Conservation (phyloP, 345 rosid species). For the Stellera chamaejasme region DNA sequence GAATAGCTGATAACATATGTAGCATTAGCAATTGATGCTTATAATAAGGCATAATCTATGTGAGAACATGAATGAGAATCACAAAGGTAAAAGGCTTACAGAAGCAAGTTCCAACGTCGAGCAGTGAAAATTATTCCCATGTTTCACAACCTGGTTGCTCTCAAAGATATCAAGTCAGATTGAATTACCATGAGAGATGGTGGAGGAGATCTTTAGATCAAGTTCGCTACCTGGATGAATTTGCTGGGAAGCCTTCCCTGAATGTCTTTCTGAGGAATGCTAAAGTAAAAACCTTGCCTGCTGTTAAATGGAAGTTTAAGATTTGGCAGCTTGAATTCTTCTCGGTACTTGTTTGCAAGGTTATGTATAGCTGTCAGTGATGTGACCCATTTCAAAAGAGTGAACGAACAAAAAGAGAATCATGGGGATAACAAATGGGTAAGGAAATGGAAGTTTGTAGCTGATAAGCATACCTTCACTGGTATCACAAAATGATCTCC, state of each 20-base stretch:
- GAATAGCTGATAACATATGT: slow-evolving; percentile 8
- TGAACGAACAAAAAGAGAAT: slow-evolving; percentile 1
- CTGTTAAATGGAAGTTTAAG: slow-evolving; percentile 94
- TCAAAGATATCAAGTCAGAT: slow-evolving; percentile 19
- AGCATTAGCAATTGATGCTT: slow-evolving; percentile 4
- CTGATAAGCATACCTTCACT: slow-evolving; percentile 67
- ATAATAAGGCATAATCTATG: neutral
- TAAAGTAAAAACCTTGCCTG: slow-evolving; percentile 94
- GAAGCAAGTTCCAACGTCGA: slow-evolving; percentile 93
- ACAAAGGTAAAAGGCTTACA: slow-evolving; percentile 42
- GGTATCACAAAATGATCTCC: slow-evolving; percentile 92
- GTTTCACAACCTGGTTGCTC: slow-evolving; percentile 62
- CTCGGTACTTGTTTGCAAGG: slow-evolving; percentile 84
- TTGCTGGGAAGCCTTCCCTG: slow-evolving; percentile 87
- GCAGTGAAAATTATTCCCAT: slow-evolving; percentile 89
- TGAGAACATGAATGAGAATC: neutral
- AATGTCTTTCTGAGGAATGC: slow-evolving; percentile 80
- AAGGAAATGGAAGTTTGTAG: slow-evolving; percentile 4
- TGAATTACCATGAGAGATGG: slow-evolving; percentile 1
- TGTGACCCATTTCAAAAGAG: slow-evolving; percentile 6
- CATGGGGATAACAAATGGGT: neutral
- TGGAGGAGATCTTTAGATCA: slow-evolving; percentile 1
- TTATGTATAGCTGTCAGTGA: slow-evolving; percentile 70
- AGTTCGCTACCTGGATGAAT: slow-evolving; percentile 69
- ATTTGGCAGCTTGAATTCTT: slow-evolving; percentile 79